Conservation (phyloP, 2,329 filamentous ascomycete species). For the Pyricularia sp. region DNA sequence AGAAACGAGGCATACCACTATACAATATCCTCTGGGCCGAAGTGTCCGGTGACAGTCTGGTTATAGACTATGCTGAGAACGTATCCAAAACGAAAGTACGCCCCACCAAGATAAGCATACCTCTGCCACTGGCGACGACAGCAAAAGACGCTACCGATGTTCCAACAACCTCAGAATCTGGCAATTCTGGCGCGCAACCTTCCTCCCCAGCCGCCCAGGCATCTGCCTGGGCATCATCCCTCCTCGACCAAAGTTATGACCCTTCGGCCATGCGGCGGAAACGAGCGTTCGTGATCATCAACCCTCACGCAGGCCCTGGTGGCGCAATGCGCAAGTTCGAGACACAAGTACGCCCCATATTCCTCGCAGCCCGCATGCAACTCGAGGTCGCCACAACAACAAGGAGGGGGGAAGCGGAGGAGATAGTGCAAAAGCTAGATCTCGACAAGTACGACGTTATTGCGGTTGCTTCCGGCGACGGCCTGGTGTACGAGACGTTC, state of each 20-base stretch:
- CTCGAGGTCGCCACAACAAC: conserved; percentile 62
- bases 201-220: conserved; percentile 27
- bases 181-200: conserved; percentile 11
- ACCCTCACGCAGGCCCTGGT: conserved; percentile 81
- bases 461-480: conserved; percentile 83
- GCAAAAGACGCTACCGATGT: neutral
- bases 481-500: conserved; percentile 84
- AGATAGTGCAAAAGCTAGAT: conserved; percentile 63
- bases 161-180: conserved; percentile 3
- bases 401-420: conserved; percentile 62
- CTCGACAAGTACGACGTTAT: conserved; percentile 73
- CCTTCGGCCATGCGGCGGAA: conserved; percentile 48
- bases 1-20: conserved; percentile 46
- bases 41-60: conserved; percentile 38
- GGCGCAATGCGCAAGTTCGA: conserved; percentile 60
- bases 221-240: conserved; percentile 43
- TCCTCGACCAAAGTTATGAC: conserved; percentile 63
- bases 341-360: conserved; percentile 64
- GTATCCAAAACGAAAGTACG: conserved; percentile 46
- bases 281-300: conserved; percentile 77
- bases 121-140: conserved; percentile 1
- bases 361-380: conserved; percentile 66
- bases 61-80: conserved; percentile 58
- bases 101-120: conserved; percentile 47
- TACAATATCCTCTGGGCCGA: conserved; percentile 79